Evolutionary conservation across 1,139 yeast genomes (phyloP).

Genomic region (Zygosaccharomyces pseudobailii): DNA sequence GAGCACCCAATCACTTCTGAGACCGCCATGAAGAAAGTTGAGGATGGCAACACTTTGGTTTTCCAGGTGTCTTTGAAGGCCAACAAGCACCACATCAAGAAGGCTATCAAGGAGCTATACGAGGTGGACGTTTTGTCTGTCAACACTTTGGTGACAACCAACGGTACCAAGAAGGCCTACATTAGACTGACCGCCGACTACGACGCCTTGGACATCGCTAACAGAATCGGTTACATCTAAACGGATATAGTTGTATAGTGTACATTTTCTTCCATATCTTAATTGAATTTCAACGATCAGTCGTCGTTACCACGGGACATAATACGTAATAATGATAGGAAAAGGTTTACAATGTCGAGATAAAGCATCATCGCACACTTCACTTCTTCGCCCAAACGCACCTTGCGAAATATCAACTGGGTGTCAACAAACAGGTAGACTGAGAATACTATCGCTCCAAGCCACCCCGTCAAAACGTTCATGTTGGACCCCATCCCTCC

Average conservation of each 20-base stretch:
- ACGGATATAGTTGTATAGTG: conserved; percentile 17
- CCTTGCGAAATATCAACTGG: conserved; percentile 72
- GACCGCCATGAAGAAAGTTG: conserved; percentile 99
- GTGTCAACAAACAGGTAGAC: conserved; percentile 77
- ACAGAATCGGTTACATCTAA: conserved; percentile 98
- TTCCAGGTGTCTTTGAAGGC: conserved; percentile 96
- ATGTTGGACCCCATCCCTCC: conserved; percentile 55
- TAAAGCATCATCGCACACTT: conserved; percentile 73
- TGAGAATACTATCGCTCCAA: conserved; percentile 72
- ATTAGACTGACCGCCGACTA: conserved; percentile 98
- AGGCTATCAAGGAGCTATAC: conserved; percentile 97
- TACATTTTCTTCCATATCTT: conserved; percentile 3
- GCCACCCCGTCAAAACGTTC: conserved; percentile 61
- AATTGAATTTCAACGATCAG: conserved; percentile 4
- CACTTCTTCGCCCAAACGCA: conserved; percentile 81
- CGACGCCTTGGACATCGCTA: conserved; percentile 99
- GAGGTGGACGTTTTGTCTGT: conserved; percentile 91
- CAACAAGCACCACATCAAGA: conserved; percentile 97
- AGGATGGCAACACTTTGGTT: conserved; percentile 98
- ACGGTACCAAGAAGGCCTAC: conserved; percentile 99
- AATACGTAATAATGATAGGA: conserved; percentile 68
- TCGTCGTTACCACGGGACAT: conserved; percentile 50
- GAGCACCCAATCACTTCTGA: conserved; percentile 96
- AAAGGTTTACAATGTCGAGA: conserved; percentile 76
- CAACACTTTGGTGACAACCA: conserved; percentile 96